phyloP scores from a whole-genome alignment of 1,284 basidiomycete genomes.

The Naganishia cerealis region DNA sequence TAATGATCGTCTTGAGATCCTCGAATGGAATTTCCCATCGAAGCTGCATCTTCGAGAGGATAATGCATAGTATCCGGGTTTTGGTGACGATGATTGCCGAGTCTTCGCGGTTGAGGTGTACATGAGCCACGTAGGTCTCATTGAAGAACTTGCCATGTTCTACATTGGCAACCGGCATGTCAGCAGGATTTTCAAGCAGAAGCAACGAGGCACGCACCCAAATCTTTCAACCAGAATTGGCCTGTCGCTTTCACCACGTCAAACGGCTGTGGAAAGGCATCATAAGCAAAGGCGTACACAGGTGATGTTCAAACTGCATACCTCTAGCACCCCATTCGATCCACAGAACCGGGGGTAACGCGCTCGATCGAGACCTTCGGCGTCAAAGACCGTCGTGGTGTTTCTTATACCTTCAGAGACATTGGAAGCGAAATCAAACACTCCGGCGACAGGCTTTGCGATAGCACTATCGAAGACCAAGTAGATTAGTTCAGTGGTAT shows the following conservation, averaged over 20 bases:
- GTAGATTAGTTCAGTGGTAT: background rate
- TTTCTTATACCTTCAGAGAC: slow-evolving; percentile 98
- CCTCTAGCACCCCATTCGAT: slow-evolving; percentile 77
- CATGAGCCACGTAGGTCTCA: slow-evolving; percentile 88
- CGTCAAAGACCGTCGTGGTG: slow-evolving; percentile 97
- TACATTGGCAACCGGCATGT: background rate
- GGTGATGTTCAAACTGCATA: slow-evolving; percentile 54
- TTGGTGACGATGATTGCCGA: slow-evolving; percentile 80
- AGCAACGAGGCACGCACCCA: slow-evolving; percentile 49
- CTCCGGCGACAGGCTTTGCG: slow-evolving; percentile 94
- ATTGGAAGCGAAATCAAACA: slow-evolving; percentile 93
- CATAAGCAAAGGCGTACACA: background rate
- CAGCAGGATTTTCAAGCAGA: slow-evolving; percentile 30
- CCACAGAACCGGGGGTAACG: slow-evolving; percentile 86
- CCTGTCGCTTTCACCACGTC: slow-evolving; percentile 85
- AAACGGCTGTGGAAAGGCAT: slow-evolving; percentile 65
- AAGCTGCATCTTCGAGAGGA: slow-evolving; percentile 77
- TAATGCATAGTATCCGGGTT: slow-evolving; percentile 76
- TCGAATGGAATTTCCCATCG: slow-evolving; percentile 91
- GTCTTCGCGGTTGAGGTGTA: slow-evolving; percentile 77
- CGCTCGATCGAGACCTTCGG: slow-evolving; percentile 81
- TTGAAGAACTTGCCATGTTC: slow-evolving; percentile 80
- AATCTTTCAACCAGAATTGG: slow-evolving; percentile 91
- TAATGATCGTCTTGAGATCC: slow-evolving; percentile 80
- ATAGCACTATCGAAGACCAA: slow-evolving; percentile 63